A percentile compares a stretch with the other conserved stretches of the same genome.
phyloP scores from a whole-genome alignment of 345 rosid genomes.

The Ailanthus altissimus region DNA sequence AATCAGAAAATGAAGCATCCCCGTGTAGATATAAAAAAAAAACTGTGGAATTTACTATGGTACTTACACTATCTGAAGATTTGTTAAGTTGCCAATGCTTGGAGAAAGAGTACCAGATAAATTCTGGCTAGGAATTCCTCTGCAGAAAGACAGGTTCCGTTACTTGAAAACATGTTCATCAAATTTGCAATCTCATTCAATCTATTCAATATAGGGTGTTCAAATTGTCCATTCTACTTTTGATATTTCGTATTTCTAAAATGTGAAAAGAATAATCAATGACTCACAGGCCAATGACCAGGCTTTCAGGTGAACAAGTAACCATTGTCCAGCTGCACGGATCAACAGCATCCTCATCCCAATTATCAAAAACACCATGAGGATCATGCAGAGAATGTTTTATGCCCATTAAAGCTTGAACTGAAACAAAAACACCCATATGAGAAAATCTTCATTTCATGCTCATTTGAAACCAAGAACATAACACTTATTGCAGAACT shows the following conservation, averaged over 20 bases:
- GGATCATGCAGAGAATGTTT: constrained; percentile 77
- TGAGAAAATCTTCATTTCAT: constrained; percentile 15
- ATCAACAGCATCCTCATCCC: constrained; percentile 95
- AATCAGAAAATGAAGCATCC: not conserved
- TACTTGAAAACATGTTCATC: not conserved
- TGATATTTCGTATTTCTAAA: not conserved
- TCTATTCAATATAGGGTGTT: not conserved
- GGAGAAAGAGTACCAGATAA: constrained; percentile 85
- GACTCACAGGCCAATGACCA: constrained; percentile 85
- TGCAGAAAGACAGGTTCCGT: constrained; percentile 36
- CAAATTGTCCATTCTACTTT: not conserved
- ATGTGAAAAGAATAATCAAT: not conserved
- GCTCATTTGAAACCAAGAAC: not conserved
- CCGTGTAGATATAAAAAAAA: not conserved
- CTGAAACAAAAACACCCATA: constrained; percentile 37
- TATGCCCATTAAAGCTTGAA: constrained; percentile 85
- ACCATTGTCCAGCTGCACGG: constrained; percentile 99
- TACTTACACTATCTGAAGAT: constrained; percentile 80
- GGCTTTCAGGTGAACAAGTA: constrained; percentile 73
- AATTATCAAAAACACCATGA: constrained; percentile 85
- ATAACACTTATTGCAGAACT: not conserved
- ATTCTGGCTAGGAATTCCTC: constrained; percentile 89
- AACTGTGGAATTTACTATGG: not conserved
- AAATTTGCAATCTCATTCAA: not conserved
- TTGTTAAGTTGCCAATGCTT: constrained; percentile 83